Conservation (phyloP, 495 filamentous ascomycete species). For the Penicillium argentinense region DNA sequence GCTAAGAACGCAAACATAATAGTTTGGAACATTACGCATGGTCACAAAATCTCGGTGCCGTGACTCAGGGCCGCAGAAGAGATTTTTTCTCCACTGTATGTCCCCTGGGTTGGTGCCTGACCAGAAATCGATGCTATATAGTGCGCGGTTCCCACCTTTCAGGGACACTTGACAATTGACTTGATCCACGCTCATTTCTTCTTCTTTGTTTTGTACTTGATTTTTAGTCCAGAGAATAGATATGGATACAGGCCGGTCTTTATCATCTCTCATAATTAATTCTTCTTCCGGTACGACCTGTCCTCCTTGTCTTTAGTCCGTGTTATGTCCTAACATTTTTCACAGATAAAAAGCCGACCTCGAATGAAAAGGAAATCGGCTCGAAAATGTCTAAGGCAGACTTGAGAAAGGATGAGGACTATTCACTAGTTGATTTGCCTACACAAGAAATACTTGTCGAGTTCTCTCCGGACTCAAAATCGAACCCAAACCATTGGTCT, state of each 20-base stretch:
- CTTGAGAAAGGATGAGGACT: conserved; percentile 8
- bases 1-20: conserved; percentile 16
- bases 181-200: conserved; percentile 2
- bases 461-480: conserved; percentile 26
- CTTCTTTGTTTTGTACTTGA: conserved; percentile 1
- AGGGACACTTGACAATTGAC: not conserved
- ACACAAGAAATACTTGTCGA: conserved; percentile 31
- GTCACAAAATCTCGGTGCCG: conserved; percentile 10
- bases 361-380: conserved; percentile 4
- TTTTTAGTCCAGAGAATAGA: conserved; percentile 8
- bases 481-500: conserved; percentile 33
- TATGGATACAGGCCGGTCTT: conserved; percentile 4
- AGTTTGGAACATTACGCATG: conserved; percentile 20
- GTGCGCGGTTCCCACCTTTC: not conserved
- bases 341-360: conserved; percentile 11
- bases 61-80: conserved; percentile 18
- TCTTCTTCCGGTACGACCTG: conserved; percentile 12
- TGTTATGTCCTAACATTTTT: conserved; percentile 11
- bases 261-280: conserved; percentile 7
- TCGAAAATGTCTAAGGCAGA: conserved; percentile 8
- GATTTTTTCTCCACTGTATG: conserved; percentile 14
- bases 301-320: not conserved
- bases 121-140: too few relatives aligned
- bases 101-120: too few relatives aligned
- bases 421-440: conserved; percentile 22